These are phyloP conservation scores for Sporothrix pseudoabietina DNA, from an alignment of 2,329 filamentous ascomycete species.

Conservation along the genomic window DNA sequence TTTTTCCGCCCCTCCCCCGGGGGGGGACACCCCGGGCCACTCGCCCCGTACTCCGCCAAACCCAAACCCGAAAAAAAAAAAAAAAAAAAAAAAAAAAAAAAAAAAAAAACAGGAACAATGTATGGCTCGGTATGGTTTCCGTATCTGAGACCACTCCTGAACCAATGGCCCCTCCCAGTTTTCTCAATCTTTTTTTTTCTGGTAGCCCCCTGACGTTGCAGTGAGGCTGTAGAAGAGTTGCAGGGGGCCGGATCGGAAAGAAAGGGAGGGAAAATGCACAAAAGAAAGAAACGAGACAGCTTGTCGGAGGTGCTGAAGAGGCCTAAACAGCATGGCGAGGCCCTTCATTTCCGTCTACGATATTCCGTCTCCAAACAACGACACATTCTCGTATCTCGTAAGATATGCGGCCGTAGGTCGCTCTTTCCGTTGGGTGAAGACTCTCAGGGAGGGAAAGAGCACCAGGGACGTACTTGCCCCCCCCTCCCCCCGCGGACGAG, in stretches of 20 bases:
- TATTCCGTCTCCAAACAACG: background rate
- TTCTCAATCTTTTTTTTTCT: background rate
- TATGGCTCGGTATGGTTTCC: conserved; percentile 2
- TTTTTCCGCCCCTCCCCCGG: no score
- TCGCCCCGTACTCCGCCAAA: no score
- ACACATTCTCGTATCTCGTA: background rate
- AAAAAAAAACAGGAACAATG: background rate
- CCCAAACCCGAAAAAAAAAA: no score
- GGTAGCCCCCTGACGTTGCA: conserved; percentile 8
- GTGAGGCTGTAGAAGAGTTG: conserved; percentile 18
- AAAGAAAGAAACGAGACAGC: background rate
- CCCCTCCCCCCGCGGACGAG: background rate
- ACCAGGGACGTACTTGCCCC: background rate
- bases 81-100: no score
- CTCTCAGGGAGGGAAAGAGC: background rate
- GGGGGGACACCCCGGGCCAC: no score
- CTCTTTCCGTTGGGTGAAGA: background rate
- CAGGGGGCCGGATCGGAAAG: conserved; percentile 3
- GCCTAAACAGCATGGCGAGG: background rate
- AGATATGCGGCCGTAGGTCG: background rate
- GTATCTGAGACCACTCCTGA: conserved; percentile 16
- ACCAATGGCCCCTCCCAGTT: background rate
- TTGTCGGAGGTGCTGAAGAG: background rate
- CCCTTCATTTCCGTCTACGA: background rate
- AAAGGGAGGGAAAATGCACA: background rate